These are phyloP conservation scores for Fraxinus latifolia DNA, from an alignment of 305 asterid species.

Conservation along the genomic window DNA sequence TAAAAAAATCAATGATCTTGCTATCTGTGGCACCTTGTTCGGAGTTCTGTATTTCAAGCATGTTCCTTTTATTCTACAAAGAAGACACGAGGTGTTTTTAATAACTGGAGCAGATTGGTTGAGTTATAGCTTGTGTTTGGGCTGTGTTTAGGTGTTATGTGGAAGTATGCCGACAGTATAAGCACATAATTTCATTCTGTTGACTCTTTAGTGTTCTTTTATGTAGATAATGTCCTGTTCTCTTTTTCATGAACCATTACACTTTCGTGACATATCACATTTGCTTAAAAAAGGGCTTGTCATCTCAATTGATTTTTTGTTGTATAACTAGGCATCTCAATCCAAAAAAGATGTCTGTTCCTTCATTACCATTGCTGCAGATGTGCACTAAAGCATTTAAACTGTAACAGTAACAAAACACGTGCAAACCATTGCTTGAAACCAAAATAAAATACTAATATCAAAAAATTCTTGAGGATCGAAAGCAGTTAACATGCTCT, in stretches of 20 bases:
- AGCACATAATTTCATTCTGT: not conserved
- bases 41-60: not conserved
- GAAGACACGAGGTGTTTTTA: not conserved
- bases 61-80: constrained; percentile 6
- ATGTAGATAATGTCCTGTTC: not conserved
- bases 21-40: not conserved
- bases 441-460: not conserved
- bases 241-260: constrained; percentile 3
- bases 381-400: constrained; percentile 9
- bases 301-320: not conserved
- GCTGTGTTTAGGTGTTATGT: not conserved
- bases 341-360: not conserved
- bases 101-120: not conserved
- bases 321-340: constrained; percentile 17
- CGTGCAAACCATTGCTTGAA: constrained; percentile 1
- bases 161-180: not conserved
- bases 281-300: not conserved
- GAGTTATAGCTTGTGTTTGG: not conserved
- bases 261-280: not conserved
- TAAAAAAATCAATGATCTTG: not conserved
- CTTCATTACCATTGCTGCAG: constrained; percentile 1
- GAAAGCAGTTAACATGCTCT: constrained; percentile 14
- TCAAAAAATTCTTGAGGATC: constrained; percentile 12
- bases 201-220: not conserved
- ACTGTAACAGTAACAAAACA: constrained; percentile 13